Evolutionary conservation across 768 basidiomycete genomes (phyloP).

Genomic region (Leccinum boreale): DNA sequence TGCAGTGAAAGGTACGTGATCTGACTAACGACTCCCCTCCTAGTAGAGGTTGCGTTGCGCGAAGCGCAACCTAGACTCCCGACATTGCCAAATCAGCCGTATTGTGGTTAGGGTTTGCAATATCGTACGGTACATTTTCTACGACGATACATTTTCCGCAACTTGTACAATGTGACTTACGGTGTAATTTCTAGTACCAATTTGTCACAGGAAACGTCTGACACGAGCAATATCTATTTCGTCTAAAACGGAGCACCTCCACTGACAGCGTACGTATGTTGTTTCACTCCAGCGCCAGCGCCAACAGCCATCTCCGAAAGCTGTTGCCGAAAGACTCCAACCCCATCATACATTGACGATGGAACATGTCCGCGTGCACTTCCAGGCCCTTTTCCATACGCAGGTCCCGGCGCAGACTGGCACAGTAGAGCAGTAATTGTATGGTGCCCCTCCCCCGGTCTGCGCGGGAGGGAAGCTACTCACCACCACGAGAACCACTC

Average conservation of each 20-base stretch:
- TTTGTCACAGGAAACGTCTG: background rate
- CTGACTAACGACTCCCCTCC: too few relatives aligned
- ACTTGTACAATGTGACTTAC: background rate
- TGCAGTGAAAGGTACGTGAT: too few relatives aligned
- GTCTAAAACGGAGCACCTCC: conserved; percentile 14
- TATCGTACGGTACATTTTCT: too few relatives aligned
- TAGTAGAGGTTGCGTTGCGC: too few relatives aligned
- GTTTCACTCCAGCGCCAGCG: conserved; percentile 16
- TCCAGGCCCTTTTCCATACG: conserved; percentile 19
- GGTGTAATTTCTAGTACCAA: background rate
- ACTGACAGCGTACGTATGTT: conserved; percentile 20
- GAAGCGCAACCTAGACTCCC: too few relatives aligned
- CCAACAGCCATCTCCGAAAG: conserved; percentile 31
- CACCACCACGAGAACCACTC: conserved; percentile 4
- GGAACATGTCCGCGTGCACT: conserved; percentile 19
- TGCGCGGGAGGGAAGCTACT: conserved; percentile 3
- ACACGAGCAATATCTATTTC: background rate
- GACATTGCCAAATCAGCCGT: too few relatives aligned
- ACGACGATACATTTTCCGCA: too few relatives aligned
- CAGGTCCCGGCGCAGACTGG: conserved; percentile 14
- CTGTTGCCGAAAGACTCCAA: conserved; percentile 25
- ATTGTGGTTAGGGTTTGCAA: too few relatives aligned
- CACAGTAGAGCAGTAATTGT: conserved; percentile 14
- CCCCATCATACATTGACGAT: conserved; percentile 17
- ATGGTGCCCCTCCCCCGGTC: conserved; percentile 5